Evolutionary conservation across 1,284 basidiomycete genomes (phyloP).

Genomic region (Polyporus tsugae): DNA sequence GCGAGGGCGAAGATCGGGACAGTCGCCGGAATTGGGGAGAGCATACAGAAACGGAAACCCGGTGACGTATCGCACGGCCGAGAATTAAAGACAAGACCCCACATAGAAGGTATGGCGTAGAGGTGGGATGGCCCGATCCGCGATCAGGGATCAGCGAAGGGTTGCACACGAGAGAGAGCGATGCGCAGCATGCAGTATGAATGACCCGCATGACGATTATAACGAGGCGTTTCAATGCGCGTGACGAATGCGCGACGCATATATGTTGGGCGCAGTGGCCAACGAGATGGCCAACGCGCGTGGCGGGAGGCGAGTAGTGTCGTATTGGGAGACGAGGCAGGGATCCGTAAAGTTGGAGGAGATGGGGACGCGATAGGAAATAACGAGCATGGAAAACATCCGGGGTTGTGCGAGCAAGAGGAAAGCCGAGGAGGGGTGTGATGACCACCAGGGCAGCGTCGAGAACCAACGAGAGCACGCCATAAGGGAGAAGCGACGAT

Average conservation of each 20-base stretch:
- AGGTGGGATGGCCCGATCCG: constrained; percentile 24
- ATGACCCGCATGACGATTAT: constrained; percentile 23
- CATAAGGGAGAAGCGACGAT: constrained; percentile 27
- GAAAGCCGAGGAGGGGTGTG: constrained; percentile 21
- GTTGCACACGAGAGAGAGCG: constrained; percentile 8
- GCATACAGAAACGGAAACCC: constrained; percentile 17
- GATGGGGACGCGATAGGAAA: constrained; percentile 33
- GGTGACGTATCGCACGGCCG: constrained; percentile 29
- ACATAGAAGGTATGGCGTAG: constrained; percentile 4
- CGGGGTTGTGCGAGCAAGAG: constrained; percentile 28
- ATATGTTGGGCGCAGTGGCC: constrained; percentile 18
- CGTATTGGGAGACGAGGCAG: constrained; percentile 5
- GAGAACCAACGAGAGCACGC: constrained; percentile 29
- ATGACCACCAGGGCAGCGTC: constrained; percentile 22
- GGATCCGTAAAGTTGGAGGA: constrained; percentile 18
- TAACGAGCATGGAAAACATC: constrained; percentile 33
- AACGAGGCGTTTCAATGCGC: constrained; percentile 20
- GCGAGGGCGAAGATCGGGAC: constrained; percentile 26
- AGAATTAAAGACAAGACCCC: constrained; percentile 20
- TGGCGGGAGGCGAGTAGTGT: constrained; percentile 17
- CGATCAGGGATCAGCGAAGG: constrained; percentile 31
- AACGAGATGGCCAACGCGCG: constrained; percentile 13
- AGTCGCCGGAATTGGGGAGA: constrained; percentile 2
- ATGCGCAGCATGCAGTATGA: constrained; percentile 10
- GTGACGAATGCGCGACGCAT: constrained; percentile 11